Evolutionary conservation across 2,329 filamentous ascomycete species (phyloP), one percentile per base, ranked within the genome.

Genomic region (Pseudogymnoascus sp.): DNA sequence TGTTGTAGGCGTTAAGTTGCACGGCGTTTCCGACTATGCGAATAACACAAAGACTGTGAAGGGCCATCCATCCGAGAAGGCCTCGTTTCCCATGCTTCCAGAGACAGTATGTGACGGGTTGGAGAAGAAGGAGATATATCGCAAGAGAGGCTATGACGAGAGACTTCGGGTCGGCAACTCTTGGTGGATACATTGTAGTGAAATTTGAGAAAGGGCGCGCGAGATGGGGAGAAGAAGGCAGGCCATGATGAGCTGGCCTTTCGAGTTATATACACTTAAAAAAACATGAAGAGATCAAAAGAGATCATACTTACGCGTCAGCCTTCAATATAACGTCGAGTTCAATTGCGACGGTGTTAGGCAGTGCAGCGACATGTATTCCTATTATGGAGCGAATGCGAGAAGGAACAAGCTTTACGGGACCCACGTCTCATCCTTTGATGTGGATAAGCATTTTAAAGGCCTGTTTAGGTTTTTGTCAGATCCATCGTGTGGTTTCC

Each of bases 21-120:
- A 64, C 43, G 12, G 53, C 63, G 16, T 62, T 56, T 56, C 46
- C 46, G n/a, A 31, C 46, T 11, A 56, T 56, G n/a, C 46, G 46
- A 14, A 56, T 56, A 16, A 56, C 46, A 9, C 46, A 56, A 25
- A 56, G 46, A 6, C 46, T 28, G 23, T 62, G 23, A 4, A 64
- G 34, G 42, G 61, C 61, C 16, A 64, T 53, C 63, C 63, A 65
- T 3, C 63, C 64, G 3, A 65, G 63, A 28, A 64, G 31, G 8
- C 64, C 64, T 9, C 31, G 42, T 46, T 60, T 34, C 14, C 64
- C 63, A 59, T 65, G 64, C 12, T 53, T 62, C 62, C 62, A 64
- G 34, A 65, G 37, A 37, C 63, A 64, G 42, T 49, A 65, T n/a
- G 64, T 18, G 9, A 60, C 25, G 28, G 64, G 64, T 23, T 64